Base-by-base conservation (phyloP, 1,284 basidiomycete species). In the Trichosporon inkin region DNA sequence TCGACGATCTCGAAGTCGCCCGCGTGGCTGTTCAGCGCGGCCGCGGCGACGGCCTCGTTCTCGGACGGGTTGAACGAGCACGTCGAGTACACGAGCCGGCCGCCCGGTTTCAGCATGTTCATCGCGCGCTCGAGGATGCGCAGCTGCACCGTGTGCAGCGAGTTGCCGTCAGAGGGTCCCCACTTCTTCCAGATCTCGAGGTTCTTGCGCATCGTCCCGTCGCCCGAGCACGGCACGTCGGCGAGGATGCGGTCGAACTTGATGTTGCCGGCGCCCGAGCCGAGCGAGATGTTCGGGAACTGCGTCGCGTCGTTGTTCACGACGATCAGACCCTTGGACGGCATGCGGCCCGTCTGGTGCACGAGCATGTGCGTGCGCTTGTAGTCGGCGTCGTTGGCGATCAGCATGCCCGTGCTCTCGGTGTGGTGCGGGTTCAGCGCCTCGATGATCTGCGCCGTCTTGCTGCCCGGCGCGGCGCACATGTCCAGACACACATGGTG, bases 401-500 rank as follows among this genome's bases (percentile, higher is more conserved):
- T 76, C 32, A 79, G 69, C 14, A 80, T 60, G 40, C 78, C 76
- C 22, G 71, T 74, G 16, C 71, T 74, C 44, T 62, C 61, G 34
- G 70, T 71, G 63, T 76, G 67, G 57, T 78, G 72, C 13, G 76
- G 77, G 68, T 78, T 79, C 55, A 79, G 70, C 10, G 77, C 75
- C 66, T 79, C 77, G 62, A 77, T 76, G 64, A 77, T 78, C 64
- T 79, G 75, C 11, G 76, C 71, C 10, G 76, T 76, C 70, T 99
- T 99, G 34, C 92, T 96, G 14, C 96, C 96, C 1, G 96, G 96
- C 1, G 96, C 95, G n/a, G 96, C 96, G 74, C 95, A 99, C 89
- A 97, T 92, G 79, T 99, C 95, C 68, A 99, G 86, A 38, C 92
- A 90, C 88, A 53, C 64, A 72, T 97, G 93, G 74, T 94, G 88